Evolutionary conservation across 2,329 filamentous ascomycete genomes (phyloP).

Genomic region (Microsporum ferrugineum): DNA sequence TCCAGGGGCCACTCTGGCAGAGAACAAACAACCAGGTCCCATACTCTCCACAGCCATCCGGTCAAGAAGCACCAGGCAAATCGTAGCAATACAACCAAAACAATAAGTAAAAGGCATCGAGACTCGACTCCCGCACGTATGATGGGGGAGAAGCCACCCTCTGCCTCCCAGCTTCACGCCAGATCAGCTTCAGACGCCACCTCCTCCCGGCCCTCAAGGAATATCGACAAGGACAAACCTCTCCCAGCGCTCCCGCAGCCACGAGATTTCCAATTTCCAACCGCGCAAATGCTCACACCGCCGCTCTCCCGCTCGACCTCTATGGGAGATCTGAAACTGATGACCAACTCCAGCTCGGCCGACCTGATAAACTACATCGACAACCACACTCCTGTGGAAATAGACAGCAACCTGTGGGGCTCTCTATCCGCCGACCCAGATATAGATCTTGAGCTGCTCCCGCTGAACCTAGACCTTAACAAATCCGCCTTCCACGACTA

Average conservation of each 20-base stretch:
- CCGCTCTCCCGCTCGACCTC: background rate
- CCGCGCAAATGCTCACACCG: background rate
- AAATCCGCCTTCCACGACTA: background rate
- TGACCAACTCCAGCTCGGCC: background rate
- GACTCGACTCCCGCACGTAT: background rate
- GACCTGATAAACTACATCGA: background rate
- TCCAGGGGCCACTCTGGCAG: background rate
- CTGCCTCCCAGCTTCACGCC: background rate
- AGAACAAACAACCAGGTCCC: background rate
- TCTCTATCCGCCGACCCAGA: background rate
- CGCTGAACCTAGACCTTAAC: background rate
- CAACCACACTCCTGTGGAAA: background rate
- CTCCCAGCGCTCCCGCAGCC: background rate
- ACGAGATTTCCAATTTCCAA: background rate
- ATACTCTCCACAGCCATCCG: background rate
- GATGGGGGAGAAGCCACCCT: background rate
- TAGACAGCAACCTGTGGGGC: background rate
- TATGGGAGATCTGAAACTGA: background rate
- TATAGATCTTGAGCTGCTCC: background rate
- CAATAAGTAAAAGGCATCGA: background rate
- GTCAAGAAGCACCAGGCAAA: too few relatives aligned
- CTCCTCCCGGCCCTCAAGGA: background rate
- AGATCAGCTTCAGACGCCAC: background rate
- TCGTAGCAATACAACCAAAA: background rate
- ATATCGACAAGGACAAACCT: background rate